Evolutionary conservation across 345 rosid genomes (phyloP), one percentile per base, ranked within the genome.

Genomic region (Noccaea bulbosa): DNA sequence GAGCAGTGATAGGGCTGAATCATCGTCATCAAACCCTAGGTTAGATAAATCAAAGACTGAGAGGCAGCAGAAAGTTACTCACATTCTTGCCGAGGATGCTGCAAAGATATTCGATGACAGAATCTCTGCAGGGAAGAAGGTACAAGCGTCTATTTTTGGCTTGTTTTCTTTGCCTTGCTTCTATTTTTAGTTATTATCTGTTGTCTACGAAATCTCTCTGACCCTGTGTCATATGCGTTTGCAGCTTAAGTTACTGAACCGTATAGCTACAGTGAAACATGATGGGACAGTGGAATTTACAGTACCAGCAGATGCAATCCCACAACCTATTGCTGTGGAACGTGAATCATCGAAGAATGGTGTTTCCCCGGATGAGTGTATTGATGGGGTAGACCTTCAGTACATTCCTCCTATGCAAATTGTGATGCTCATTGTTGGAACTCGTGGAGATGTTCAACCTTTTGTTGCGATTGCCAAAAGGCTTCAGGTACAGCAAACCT

Each of bases 211-310:
- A 20, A 20, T 20, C 22, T 11, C 14, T 24, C 48, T 60, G 71
- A 67, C 51, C 27, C 16, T 40, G 40, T 30, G 15, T 32, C 63
- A 71, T 69, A 41, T 39, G 30, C 3, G 4, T 58, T 67, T 82
- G 91, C 92, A 94, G 99, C 82, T 86, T 62, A 74, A 83, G 77
- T 80, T 94, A 80, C 69, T 94, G 78, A 89, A 84, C 61, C 85
- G 99, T 80, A 83, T 94, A 78, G 97, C 98, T 67, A 94, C 98
- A 10, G 93, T 94, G 65, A 91, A 91, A 83, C 85, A 88, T 83
- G 85, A 94, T 78, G 99, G 99, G 67, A 95, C 99, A 2, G 97
- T 95, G 50, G 99, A 85, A 62, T 85, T 95, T 80, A 89, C 88
- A 69, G 86, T 95, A 69, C 92, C 98, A 38, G 89, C 77, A 39